Evolutionary conservation across 805 yeast genomes (phyloP).

Genomic region (Starmera quercuum): DNA sequence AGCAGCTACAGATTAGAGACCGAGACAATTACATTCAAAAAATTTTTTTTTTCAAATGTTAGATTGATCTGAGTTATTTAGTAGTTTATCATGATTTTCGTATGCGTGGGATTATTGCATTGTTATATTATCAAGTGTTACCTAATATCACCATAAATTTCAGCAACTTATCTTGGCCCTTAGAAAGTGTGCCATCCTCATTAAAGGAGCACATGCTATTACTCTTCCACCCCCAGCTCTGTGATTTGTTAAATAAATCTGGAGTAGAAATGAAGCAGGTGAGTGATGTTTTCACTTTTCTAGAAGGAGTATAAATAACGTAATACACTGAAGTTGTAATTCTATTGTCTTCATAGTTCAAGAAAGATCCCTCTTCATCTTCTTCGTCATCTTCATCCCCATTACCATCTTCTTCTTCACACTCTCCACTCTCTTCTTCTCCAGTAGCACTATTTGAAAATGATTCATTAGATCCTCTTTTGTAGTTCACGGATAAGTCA

Average conservation of each 20-base stretch:
- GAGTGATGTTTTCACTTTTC: constrained; percentile 34
- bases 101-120: background rate
- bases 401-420: constrained; percentile 17
- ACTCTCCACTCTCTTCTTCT: too few relatives aligned
- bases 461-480: too few relatives aligned
- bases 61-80: background rate
- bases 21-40: background rate
- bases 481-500: constrained; percentile 5
- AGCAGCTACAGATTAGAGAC: background rate
- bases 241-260: constrained; percentile 41
- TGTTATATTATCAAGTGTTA: constrained; percentile 21
- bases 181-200: constrained; percentile 38
- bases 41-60: background rate
- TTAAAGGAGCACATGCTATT: constrained; percentile 44
- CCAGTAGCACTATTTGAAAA: too few relatives aligned
- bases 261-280: constrained; percentile 53
- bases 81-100: background rate
- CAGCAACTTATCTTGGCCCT: constrained; percentile 34
- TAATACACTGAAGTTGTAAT: constrained; percentile 39
- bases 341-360: constrained; percentile 41
- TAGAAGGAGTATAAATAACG: constrained; percentile 46
- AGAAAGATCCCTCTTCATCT: constrained; percentile 18
- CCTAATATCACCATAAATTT: constrained; percentile 46
- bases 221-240: constrained; percentile 60
- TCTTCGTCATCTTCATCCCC: constrained; percentile 5